Base-by-base conservation (phyloP, 257 asterid species). In the Nicotiana undulata region DNA sequence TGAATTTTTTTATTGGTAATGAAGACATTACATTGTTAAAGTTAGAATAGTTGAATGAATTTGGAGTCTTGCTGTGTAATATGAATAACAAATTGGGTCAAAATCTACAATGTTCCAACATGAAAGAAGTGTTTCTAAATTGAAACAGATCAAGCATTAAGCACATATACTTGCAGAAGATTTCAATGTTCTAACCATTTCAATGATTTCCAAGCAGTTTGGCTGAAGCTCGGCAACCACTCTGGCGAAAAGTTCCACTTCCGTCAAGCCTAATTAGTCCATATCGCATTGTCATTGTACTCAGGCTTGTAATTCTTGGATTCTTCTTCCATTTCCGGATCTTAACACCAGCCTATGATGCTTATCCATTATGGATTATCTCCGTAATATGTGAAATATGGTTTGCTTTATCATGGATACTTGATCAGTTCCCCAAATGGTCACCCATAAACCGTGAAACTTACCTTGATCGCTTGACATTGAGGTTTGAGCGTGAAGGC, bases 361-460 rank as follows among this genome's bases (percentile, higher is more conserved):
- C 98, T 24, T 93, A 82, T 81, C 94, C 97, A 53, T 76, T 93
- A 29, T 93, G 98, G 97, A 28, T 90, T 20, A 92, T 93, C 81
- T 93, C 97, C 16, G 97, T 93, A 4, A 93, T 91, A 63, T 93
- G 98, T 70, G 98, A 93, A 79, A 92, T 92, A 20, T 93, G 98
- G 98, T 93, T 93, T 64, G 98, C 90, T 13, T 37, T 93, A 17
- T 92, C 98, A 9, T 93, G 98, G 98, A 93, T 93, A 53, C 97
- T 93, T 3, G 97, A 93, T 82, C 98, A 93, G 72, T 93, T 93
- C 86, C 98, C 98, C 76, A 93, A 93, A 82, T 93, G 97, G 98
- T 58, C 51, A 51, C 98, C 98, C 24, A 90, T 93, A 56, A 93
- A 88, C 83, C 92, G 95, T 1, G 97, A 93, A 81, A 93, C 98